phyloP scores from a whole-genome alignment of 495 filamentous ascomycete genomes.

The Aspergillus biplanus region DNA sequence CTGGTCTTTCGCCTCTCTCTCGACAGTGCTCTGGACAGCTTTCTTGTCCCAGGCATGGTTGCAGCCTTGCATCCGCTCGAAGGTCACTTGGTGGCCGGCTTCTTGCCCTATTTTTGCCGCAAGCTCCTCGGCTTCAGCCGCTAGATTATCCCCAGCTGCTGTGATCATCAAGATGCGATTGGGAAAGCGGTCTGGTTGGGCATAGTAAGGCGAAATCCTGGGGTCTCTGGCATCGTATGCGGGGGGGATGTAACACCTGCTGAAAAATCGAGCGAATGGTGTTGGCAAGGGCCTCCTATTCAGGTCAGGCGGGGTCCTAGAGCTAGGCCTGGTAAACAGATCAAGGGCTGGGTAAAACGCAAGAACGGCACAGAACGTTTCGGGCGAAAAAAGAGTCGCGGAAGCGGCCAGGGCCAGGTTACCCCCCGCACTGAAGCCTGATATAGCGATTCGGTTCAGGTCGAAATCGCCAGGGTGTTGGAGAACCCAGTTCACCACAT shows the following conservation, averaged over 20 bases:
- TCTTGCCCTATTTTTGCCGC: slow-evolving; percentile 35
- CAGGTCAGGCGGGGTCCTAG: slow-evolving; percentile 34
- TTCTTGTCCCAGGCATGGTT: slow-evolving; percentile 47
- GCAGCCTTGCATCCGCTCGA: slow-evolving; percentile 43
- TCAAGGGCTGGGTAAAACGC: slow-evolving; percentile 48
- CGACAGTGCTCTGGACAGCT: slow-evolving; percentile 28
- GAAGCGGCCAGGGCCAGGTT: slow-evolving; percentile 47
- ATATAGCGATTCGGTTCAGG: slow-evolving; percentile 39
- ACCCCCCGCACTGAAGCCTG: slow-evolving; percentile 51
- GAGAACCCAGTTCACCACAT: slow-evolving; percentile 41
- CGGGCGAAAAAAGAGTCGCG: slow-evolving; percentile 40
- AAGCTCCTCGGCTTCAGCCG: slow-evolving; percentile 45
- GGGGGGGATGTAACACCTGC: slow-evolving; percentile 36
- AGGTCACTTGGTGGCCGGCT: slow-evolving; percentile 41
- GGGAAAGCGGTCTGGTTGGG: slow-evolving; percentile 42
- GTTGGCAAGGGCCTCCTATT: slow-evolving; percentile 30
- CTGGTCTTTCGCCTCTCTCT: slow-evolving; percentile 37
- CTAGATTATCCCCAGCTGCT: slow-evolving; percentile 44
- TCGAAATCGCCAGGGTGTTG: slow-evolving; percentile 39
- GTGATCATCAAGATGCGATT: slow-evolving; percentile 48
- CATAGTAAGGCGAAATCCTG: slow-evolving; percentile 49
- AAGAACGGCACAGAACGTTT: slow-evolving; percentile 45
- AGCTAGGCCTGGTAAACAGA: slow-evolving; percentile 28
- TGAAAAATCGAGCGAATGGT: slow-evolving; percentile 35
- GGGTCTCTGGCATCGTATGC: slow-evolving; percentile 45